Evolutionary conservation across 208 protist species (phyloP), one percentile per base, ranked within the genome.

Genomic region (Vickermania ingenoplastis): DNA sequence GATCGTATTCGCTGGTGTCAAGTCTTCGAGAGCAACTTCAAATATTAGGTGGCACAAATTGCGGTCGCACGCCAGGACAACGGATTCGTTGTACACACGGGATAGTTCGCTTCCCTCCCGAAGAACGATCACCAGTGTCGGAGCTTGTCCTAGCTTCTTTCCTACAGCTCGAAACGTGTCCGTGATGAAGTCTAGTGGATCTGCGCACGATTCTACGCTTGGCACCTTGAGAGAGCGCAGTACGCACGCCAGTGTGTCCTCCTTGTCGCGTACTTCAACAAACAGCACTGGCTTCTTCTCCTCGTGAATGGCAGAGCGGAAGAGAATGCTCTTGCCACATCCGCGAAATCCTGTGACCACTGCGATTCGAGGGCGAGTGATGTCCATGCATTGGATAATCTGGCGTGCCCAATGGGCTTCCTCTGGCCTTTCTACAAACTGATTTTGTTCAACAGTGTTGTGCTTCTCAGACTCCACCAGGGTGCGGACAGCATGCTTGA

Each of bases 171-270:
- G 76, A 51, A 86, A 89, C 1, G 78, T 79, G 31, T 94, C 84
- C 0, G 72, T 71, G 51, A 91, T 88, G 64, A 92, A 92, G 41
- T 86, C 83, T 22, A 84, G 50, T 24, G 79, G 68, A 65, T 94
- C 83, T 24, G 83, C 88, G 58, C 88, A 94, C 2, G 73, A 76
- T 41, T 94, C 88, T 17, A 82, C 61, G 59, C 89, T 94, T 2
- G 79, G 77, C n/a, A 92, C 88, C 28, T 77, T 77, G 11, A 94
- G 55, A 0, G 84, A 77, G 41, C 79, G 80, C 24, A 89, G 64
- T 26, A 80, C 65, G 63, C 74, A 81, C 25, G 64, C 68, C 29
- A 93, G 75, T 22, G 80, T 74, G 61, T 87, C 86, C 56, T 90
- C 83, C 31, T 78, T 77, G 24, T 73, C 70, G 3, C 86, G 77